A percentile compares a stretch with the other conserved stretches of the same genome.
Evolutionary conservation across 257 asterid genomes (phyloP).

Genomic region (Solanum ahanhuiri): DNA sequence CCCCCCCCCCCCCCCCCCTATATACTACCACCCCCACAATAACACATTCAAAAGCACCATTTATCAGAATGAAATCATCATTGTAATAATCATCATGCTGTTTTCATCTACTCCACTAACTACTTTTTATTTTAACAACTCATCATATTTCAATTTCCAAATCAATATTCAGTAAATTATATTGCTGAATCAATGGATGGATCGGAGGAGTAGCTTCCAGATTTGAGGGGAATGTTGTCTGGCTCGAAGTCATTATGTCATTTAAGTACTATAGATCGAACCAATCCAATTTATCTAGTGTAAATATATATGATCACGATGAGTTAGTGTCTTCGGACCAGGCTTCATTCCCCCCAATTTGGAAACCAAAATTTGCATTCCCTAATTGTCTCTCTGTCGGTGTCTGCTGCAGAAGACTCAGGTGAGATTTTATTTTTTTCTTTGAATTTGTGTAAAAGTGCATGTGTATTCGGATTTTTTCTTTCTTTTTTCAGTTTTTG

Average conservation of each 20-base stretch:
- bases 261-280: not conserved
- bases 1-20: not conserved
- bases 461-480: not conserved
- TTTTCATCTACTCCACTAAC: conserved; percentile 2
- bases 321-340: conserved; percentile 39
- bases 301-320: not conserved
- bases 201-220: not conserved
- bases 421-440: not conserved
- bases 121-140: not conserved
- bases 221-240: conserved; percentile 46
- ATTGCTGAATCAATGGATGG: not conserved
- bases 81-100: conserved; percentile 15
- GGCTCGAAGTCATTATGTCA: conserved; percentile 29
- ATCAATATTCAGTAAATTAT: not conserved
- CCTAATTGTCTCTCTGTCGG: not conserved
- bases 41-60: not conserved
- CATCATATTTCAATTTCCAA: not conserved
- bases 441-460: not conserved
- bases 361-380: not conserved
- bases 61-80: conserved; percentile 16
- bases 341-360: conserved; percentile 62
- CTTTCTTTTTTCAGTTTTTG: not conserved
- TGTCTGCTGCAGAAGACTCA: not conserved
- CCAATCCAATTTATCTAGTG: not conserved
- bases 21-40: not conserved